Percentiles rank a stretch among this genome's conserved stretches.
phyloP scores from a whole-genome alignment of 2,329 filamentous ascomycete genomes.

The Paecilomyces sp. region DNA sequence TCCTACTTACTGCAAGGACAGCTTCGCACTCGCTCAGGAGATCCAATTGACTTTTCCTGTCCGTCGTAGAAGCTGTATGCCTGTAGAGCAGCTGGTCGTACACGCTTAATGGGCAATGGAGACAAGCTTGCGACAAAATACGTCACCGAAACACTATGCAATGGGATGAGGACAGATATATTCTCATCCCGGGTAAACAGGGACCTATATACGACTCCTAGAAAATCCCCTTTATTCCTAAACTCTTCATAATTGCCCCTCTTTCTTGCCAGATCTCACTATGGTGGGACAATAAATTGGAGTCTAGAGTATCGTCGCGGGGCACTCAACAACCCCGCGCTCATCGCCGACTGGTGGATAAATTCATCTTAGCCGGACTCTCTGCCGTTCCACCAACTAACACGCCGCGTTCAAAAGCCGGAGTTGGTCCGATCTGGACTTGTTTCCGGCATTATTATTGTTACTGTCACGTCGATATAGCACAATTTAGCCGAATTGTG shows the following conservation, averaged over 20 bases:
- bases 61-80: neutral
- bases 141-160: neutral
- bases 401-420: neutral
- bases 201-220: neutral
- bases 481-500: neutral
- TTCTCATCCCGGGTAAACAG: neutral
- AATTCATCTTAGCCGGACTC: neutral
- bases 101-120: neutral
- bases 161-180: neutral
- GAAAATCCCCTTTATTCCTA: neutral
- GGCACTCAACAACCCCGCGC: neutral
- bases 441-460: neutral
- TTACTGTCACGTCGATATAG: neutral
- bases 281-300: neutral
- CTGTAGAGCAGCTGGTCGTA: neutral
- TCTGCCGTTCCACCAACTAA: neutral
- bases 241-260: neutral
- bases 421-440: neutral
- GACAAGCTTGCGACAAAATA: neutral
- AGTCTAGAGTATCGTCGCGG: neutral
- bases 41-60: neutral
- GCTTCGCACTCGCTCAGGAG: neutral
- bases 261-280: neutral
- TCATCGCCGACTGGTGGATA: constrained; percentile 2
- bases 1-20: neutral